A percentile compares a stretch with the other conserved stretches of the same genome.
These are phyloP conservation scores for Tausonia pullulans DNA, from an alignment of 1,284 basidiomycete species.

Conservation along the genomic window DNA sequence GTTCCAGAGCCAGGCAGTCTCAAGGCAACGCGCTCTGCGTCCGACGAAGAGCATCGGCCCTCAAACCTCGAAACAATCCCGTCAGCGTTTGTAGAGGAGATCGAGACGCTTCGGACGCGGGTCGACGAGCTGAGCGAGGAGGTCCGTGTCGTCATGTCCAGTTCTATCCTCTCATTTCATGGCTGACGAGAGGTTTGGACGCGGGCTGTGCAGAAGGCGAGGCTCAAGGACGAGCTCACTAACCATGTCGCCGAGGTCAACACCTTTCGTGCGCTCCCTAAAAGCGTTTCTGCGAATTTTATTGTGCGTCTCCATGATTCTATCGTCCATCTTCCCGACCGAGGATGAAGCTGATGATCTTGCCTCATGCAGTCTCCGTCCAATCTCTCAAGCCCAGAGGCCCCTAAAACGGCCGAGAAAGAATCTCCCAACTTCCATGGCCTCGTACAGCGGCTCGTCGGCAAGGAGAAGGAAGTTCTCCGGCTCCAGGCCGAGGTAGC, in stretches of 20 bases:
- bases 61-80: constrained; percentile 18
- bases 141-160: constrained; percentile 34
- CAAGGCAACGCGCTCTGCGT: constrained; percentile 29
- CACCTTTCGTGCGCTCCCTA: constrained; percentile 47
- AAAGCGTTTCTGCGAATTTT: constrained; percentile 3
- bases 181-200: not conserved
- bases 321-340: no score
- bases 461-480: constrained; percentile 73
- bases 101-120: constrained; percentile 48
- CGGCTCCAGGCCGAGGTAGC: constrained; percentile 64
- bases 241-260: constrained; percentile 55
- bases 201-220: constrained; percentile 37
- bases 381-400: no score
- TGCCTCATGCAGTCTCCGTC: no score
- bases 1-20: constrained; percentile 55
- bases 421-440: constrained; percentile 43
- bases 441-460: constrained; percentile 65
- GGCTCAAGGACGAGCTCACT: constrained; percentile 45
- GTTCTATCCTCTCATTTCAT: not conserved
- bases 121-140: constrained; percentile 54
- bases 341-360: no score
- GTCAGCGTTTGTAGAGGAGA: constrained; percentile 47
- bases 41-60: constrained; percentile 36
- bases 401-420: no score
- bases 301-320: not conserved